Evolutionary conservation across 495 filamentous ascomycete genomes (phyloP).

Genomic region (Staphylotrichum tortipilum): DNA sequence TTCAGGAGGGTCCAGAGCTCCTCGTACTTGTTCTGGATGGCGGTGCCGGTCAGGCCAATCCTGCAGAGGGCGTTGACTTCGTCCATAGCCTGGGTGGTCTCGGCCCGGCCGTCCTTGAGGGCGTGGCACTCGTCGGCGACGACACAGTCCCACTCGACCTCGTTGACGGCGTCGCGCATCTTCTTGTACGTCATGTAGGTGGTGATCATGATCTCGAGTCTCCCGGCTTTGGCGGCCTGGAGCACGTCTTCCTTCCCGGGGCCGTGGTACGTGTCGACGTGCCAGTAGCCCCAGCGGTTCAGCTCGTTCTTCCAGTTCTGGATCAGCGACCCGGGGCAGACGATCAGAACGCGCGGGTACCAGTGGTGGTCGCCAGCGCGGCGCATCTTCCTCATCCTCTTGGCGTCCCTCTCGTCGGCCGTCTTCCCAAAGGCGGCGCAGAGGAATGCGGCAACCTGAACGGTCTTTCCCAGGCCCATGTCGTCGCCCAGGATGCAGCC

Average conservation of each 20-base stretch:
- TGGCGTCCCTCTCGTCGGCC: constrained; percentile 77
- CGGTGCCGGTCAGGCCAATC: constrained; percentile 90
- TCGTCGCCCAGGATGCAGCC: constrained; percentile 90
- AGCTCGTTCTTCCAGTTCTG: constrained; percentile 86
- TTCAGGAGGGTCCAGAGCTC: constrained; percentile 95
- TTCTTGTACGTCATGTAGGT: constrained; percentile 84
- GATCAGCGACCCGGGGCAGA: constrained; percentile 84
- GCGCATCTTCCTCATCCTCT: constrained; percentile 87
- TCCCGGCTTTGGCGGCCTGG: constrained; percentile 62
- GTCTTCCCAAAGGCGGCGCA: constrained; percentile 93
- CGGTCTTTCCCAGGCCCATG: constrained; percentile 95
- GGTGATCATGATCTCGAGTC: constrained; percentile 83
- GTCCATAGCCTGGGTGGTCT: constrained; percentile 80
- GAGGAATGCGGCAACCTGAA: constrained; percentile 92
- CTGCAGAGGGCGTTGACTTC: constrained; percentile 85
- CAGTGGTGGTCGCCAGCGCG: constrained; percentile 47
- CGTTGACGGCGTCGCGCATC: constrained; percentile 66
- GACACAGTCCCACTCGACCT: constrained; percentile 90
- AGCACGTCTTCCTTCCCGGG: constrained; percentile 62
- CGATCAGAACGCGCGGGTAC: constrained; percentile 81
- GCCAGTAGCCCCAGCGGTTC: constrained; percentile 91
- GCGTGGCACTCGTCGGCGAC: constrained; percentile 92
- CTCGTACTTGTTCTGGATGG: constrained; percentile 96
- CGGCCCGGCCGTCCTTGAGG: constrained; percentile 74
- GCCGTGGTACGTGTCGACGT: constrained; percentile 76